phyloP scores from a whole-genome alignment of 2,329 filamentous ascomycete genomes.

The Penicillium sp. region DNA sequence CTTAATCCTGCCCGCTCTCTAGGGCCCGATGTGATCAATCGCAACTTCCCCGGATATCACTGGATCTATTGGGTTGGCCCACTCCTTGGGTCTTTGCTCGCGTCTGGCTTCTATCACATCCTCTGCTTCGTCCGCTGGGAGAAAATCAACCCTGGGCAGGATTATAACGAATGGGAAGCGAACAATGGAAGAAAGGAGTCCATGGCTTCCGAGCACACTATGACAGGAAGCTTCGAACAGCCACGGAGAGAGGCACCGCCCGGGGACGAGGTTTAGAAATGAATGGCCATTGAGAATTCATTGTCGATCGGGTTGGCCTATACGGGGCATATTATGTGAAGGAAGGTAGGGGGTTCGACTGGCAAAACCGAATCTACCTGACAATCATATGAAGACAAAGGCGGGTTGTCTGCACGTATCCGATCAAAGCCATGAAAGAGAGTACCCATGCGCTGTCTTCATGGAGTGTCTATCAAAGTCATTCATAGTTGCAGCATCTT shows the following conservation, averaged over 20 bases:
- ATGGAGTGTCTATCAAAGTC: neutral
- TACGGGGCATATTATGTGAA: too few relatives aligned
- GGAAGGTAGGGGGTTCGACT: too few relatives aligned
- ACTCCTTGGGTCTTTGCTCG: slow-evolving; percentile 48
- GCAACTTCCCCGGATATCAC: slow-evolving; percentile 48
- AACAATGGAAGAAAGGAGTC: slow-evolving; percentile 21
- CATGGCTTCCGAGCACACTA: slow-evolving; percentile 12
- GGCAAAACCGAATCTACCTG: too few relatives aligned
- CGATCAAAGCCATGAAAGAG: neutral
- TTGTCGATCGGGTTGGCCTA: too few relatives aligned
- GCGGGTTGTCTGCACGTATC: neutral
- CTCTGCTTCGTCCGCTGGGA: slow-evolving; percentile 49
- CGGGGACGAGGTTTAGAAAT: slow-evolving; percentile 8
- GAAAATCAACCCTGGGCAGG: slow-evolving; percentile 54
- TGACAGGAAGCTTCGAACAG: neutral
- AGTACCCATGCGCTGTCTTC: neutral
- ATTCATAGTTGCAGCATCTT: too few relatives aligned
- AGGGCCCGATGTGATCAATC: slow-evolving; percentile 49
- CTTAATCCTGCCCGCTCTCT: slow-evolving; percentile 53
- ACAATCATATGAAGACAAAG: neutral
- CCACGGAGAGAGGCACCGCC: neutral
- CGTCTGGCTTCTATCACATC: slow-evolving; percentile 52
- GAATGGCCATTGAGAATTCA: too few relatives aligned
- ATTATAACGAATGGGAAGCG: slow-evolving; percentile 50
- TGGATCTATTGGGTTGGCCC: slow-evolving; percentile 57